Evolutionary conservation across 768 basidiomycete genomes (phyloP).

Genomic region (Termitomyces sp.): DNA sequence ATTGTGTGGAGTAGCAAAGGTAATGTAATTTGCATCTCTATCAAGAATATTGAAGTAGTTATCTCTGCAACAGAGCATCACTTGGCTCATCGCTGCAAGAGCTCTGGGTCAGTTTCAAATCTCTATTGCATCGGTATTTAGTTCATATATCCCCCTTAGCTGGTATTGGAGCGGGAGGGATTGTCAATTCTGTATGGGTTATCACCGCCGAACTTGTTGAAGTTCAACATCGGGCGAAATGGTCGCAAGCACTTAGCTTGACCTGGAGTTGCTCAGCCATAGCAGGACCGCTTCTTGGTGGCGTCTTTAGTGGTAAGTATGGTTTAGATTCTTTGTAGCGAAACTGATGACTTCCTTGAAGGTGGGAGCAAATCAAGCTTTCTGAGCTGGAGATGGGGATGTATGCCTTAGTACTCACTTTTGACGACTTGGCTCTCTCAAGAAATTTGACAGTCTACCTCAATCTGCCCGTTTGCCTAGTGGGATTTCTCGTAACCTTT

Average conservation of each 20-base stretch:
- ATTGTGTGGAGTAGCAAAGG: constrained; percentile 72
- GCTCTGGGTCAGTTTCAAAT: constrained; percentile 29
- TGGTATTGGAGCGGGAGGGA: constrained; percentile 83
- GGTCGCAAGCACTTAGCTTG: constrained; percentile 80
- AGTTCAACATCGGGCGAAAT: constrained; percentile 62
- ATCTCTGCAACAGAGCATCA: constrained; percentile 34
- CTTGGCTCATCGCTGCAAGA: constrained; percentile 65
- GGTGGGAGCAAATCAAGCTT: constrained; percentile 25
- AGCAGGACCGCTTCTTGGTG: constrained; percentile 80
- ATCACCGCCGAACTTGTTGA: constrained; percentile 83
- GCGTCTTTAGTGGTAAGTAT: constrained; percentile 67
- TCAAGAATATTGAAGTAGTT: constrained; percentile 13
- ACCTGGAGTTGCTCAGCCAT: constrained; percentile 86
- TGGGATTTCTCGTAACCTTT: constrained; percentile 51
- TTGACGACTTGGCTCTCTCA: constrained; percentile 12
- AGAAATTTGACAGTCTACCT: constrained; percentile 57
- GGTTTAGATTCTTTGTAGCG: background rate
- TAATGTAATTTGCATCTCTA: constrained; percentile 23
- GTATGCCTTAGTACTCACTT: constrained; percentile 41
- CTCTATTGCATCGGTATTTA: background rate
- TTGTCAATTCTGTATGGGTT: constrained; percentile 82
- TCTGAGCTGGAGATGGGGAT: constrained; percentile 80
- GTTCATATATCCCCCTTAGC: constrained; percentile 27
- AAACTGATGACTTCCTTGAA: constrained; percentile 15
- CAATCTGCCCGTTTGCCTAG: constrained; percentile 69